A percentile compares a stretch with the other conserved stretches of the same genome.
These are phyloP conservation scores for Darksidea phi DNA, from an alignment of 495 filamentous ascomycete genomes.

Conservation along the genomic window DNA sequence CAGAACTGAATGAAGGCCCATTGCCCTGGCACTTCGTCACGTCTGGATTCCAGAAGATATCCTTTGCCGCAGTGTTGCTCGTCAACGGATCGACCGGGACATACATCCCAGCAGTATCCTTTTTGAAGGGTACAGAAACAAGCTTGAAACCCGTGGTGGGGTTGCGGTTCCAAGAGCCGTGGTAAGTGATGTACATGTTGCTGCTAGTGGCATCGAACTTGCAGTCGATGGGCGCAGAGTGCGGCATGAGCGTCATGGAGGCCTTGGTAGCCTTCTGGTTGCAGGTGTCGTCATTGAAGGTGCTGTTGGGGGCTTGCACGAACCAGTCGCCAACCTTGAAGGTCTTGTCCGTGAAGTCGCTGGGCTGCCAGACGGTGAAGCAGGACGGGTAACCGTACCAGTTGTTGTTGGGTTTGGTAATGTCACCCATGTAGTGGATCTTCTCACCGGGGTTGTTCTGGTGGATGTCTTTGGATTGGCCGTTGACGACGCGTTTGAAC, in stretches of 20 bases:
- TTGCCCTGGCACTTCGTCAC: constrained; percentile 32
- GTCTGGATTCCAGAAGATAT: constrained; percentile 30
- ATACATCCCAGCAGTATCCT: constrained; percentile 19
- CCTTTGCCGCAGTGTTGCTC: constrained; percentile 14
- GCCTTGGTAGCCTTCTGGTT: constrained; percentile 3
- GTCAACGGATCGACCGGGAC: constrained; percentile 20
- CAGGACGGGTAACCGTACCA: constrained; percentile 37
- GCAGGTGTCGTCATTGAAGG: constrained; percentile 30
- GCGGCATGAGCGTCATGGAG: constrained; percentile 18
- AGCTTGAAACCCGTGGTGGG: constrained; percentile 35
- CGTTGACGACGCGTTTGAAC: constrained; percentile 25
- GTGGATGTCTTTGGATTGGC: constrained; percentile 27
- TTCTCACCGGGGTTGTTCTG: constrained; percentile 35
- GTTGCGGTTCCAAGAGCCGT: constrained; percentile 29
- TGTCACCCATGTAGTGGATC: constrained; percentile 33
- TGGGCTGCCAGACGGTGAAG: constrained; percentile 33
- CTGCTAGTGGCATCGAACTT: constrained; percentile 27
- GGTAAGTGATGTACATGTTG: constrained; percentile 26
- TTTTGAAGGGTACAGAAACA: constrained; percentile 19
- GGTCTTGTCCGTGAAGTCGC: constrained; percentile 30
- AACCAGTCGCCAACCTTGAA: constrained; percentile 36
- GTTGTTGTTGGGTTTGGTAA: constrained; percentile 30
- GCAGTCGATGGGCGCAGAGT: constrained; percentile 34
- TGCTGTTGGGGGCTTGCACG: constrained; percentile 20
- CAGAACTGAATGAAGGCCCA: constrained; percentile 24